These are phyloP conservation scores for Dipodascopsis tothii DNA, from an alignment of 805 yeast genomes.

Conservation along the genomic window DNA sequence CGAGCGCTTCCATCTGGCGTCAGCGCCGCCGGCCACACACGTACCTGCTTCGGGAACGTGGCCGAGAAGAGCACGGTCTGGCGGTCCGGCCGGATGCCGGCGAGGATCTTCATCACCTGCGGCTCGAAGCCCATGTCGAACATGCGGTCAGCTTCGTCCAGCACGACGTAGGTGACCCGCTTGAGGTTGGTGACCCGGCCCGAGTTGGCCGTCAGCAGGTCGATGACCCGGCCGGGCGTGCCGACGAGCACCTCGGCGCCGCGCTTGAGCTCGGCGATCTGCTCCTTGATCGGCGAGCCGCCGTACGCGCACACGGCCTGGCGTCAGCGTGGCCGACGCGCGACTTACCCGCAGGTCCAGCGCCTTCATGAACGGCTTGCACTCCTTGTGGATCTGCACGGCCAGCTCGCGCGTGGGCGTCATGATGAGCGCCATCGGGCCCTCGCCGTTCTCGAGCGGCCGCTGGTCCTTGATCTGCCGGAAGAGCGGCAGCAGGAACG, in stretches of 20 bases:
- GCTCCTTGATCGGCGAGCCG: slow-evolving; percentile 74
- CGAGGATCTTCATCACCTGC: slow-evolving; percentile 73
- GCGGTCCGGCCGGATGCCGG: slow-evolving; percentile 71
- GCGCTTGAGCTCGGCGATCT: slow-evolving; percentile 68
- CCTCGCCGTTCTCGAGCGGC: slow-evolving; percentile 43
- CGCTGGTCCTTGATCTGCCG: slow-evolving; percentile 75
- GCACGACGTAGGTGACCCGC: slow-evolving; percentile 70
- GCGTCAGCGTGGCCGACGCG: neutral
- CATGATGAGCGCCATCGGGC: slow-evolving; percentile 72
- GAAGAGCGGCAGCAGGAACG: slow-evolving; percentile 75
- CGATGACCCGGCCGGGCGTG: slow-evolving; percentile 93
- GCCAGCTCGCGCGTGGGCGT: slow-evolving; percentile 94
- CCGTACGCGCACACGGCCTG: slow-evolving; percentile 78
- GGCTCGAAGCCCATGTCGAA: slow-evolving; percentile 97
- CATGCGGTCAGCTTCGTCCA: slow-evolving; percentile 95
- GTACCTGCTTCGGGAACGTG: slow-evolving; percentile 56
- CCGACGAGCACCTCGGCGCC: slow-evolving; percentile 80
- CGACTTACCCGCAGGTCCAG: slow-evolving; percentile 35
- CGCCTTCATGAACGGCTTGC: slow-evolving; percentile 48
- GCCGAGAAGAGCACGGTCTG: slow-evolving; percentile 92
- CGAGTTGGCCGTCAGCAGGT: slow-evolving; percentile 70
- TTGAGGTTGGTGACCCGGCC: slow-evolving; percentile 66
- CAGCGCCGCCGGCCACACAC: neutral
- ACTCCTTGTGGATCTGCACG: slow-evolving; percentile 66
- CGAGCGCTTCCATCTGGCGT: slow-evolving; percentile 61